These are phyloP conservation scores for Trypanosoma congolense DNA, from an alignment of 208 protist species.

Conservation along the genomic window DNA sequence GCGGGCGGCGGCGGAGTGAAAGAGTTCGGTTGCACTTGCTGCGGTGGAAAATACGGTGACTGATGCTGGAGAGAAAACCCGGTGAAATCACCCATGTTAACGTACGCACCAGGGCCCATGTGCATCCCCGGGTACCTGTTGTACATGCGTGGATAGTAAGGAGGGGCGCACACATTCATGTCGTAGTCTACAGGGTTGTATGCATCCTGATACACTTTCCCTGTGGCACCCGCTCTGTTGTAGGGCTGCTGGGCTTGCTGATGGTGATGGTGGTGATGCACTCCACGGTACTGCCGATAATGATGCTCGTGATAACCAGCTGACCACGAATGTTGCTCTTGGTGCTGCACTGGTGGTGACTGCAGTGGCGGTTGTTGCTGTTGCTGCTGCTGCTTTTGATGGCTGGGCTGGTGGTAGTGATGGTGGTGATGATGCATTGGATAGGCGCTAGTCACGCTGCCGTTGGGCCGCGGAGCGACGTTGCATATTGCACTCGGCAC, in stretches of 20 bases:
- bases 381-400: constrained; percentile 23
- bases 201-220: constrained; percentile 18
- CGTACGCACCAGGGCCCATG: constrained; percentile 16
- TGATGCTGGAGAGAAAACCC: constrained; percentile 17
- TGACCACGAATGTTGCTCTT: not conserved
- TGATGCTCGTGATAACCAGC: constrained; percentile 2
- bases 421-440: constrained; percentile 13
- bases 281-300: constrained; percentile 4
- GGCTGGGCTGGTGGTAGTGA: constrained; percentile 19
- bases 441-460: not conserved
- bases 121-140: constrained; percentile 22
- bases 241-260: constrained; percentile 17
- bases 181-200: constrained; percentile 13
- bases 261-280: constrained; percentile 9
- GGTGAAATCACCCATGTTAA: constrained; percentile 11
- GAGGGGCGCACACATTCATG: constrained; percentile 16
- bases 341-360: not conserved
- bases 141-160: constrained; percentile 22
- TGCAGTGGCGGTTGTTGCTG: not conserved
- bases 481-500: not conserved
- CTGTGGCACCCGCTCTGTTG: constrained; percentile 19
- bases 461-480: not conserved
- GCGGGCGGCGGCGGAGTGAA: constrained; percentile 2
- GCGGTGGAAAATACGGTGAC: constrained; percentile 19
- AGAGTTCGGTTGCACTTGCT: constrained; percentile 7